Percentiles rank a stretch among this genome's conserved stretches.
Evolutionary conservation across 352 stramenopile genomes (phyloP).

Genomic region (Phytopythium ostracodes): DNA sequence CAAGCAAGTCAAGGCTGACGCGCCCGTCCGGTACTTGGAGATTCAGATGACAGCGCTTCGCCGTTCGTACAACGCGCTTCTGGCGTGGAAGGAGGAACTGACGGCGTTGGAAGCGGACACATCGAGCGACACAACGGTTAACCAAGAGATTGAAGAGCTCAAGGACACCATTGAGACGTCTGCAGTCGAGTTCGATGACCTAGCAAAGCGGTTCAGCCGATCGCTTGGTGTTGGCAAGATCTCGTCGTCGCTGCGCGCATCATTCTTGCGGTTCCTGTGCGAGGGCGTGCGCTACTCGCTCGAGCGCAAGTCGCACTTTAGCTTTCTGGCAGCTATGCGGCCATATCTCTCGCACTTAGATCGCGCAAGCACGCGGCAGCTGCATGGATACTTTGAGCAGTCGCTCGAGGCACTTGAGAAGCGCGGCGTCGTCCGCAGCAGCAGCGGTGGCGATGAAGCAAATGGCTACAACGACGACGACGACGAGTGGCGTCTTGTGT

Average conservation of each 20-base stretch:
- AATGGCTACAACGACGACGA: constrained; percentile 30
- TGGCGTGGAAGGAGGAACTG: constrained; percentile 63
- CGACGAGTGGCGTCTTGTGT: constrained; percentile 54
- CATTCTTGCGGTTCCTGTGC: constrained; percentile 80
- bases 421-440: background rate
- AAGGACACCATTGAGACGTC: constrained; percentile 44
- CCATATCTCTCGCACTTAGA: constrained; percentile 76
- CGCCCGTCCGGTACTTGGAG: constrained; percentile 77
- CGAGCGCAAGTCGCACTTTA: constrained; percentile 49
- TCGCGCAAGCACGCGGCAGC: constrained; percentile 47
- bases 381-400: constrained; percentile 70
- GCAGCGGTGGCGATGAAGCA: background rate
- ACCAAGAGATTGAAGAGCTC: constrained; percentile 46
- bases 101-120: constrained; percentile 11
- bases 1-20: constrained; percentile 72
- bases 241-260: constrained; percentile 46
- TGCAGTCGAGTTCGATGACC: constrained; percentile 54
- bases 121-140: constrained; percentile 20
- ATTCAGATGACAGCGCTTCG: constrained; percentile 86
- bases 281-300: constrained; percentile 78
- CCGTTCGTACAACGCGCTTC: constrained; percentile 58
- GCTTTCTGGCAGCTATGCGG: constrained; percentile 65
- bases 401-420: constrained; percentile 36
- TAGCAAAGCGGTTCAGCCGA: constrained; percentile 79
- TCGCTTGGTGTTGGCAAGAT: constrained; percentile 80